These are phyloP conservation scores for Malus sylvestris DNA, from an alignment of 306 rosid genomes.

Conservation along the genomic window DNA sequence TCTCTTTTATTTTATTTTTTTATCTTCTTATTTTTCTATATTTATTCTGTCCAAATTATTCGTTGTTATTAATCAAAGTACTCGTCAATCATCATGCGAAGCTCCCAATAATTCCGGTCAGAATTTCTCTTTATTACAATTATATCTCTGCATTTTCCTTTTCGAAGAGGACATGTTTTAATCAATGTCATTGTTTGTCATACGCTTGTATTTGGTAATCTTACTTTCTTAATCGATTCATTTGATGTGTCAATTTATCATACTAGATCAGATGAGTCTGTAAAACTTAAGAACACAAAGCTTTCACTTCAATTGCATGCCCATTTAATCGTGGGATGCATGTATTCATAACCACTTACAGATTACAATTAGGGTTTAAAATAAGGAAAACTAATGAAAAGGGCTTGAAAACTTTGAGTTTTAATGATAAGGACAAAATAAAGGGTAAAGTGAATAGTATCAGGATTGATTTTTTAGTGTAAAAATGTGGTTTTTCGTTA, in stretches of 20 bases:
- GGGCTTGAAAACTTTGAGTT: no score
- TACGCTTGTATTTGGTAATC: not conserved
- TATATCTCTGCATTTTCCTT: not conserved
- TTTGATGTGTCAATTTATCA: not conserved
- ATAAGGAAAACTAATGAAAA: no score
- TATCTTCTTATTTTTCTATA: not conserved
- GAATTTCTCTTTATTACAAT: not conserved
- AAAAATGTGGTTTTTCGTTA: no score
- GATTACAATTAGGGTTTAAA: no score
- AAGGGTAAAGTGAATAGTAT: no score
- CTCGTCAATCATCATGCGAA: not conserved
- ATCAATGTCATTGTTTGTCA: not conserved
- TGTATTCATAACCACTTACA: no score
- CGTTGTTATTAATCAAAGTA: not conserved
- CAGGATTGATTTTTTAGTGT: no score
- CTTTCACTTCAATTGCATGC: no score
- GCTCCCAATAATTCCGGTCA: not conserved
- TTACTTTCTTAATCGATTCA: not conserved
- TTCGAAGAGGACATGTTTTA: not conserved
- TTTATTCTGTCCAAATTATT: not conserved
- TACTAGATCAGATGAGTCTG: not conserved
- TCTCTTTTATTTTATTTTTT: slow-evolving; percentile 5
- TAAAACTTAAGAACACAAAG: no score
- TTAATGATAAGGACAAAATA: no score
- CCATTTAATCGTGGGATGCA: no score